Percentiles rank a stretch among this genome's conserved stretches.
These are phyloP conservation scores for Chaetoscypha palmicola DNA, from an alignment of 2,329 filamentous ascomycete genomes.

Conservation along the genomic window DNA sequence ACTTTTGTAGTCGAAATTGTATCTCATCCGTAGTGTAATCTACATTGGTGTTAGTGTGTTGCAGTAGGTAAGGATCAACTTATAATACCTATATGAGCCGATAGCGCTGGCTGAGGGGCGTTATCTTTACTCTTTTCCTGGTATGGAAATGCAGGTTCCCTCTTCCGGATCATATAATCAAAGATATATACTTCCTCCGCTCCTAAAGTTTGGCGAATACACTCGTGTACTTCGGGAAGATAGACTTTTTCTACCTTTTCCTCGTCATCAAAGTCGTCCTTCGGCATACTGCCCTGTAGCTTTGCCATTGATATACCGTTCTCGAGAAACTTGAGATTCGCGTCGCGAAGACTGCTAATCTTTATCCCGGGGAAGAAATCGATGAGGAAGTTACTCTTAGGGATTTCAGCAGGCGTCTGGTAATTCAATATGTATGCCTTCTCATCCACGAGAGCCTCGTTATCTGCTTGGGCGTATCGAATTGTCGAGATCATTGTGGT, in stretches of 20 bases:
- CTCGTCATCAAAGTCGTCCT: slow-evolving; percentile 1
- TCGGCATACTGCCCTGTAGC: neutral
- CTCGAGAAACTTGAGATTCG: neutral
- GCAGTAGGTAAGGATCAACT: neutral
- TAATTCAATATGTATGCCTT: slow-evolving; percentile 2
- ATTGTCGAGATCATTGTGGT: neutral
- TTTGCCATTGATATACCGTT: neutral
- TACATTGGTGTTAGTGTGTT: neutral
- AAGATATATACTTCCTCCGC: neutral
- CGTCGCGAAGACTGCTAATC: neutral
- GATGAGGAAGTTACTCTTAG: neutral
- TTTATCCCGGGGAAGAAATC: neutral
- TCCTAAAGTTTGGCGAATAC: neutral
- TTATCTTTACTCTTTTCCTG: neutral
- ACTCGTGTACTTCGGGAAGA: neutral
- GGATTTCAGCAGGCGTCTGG: neutral
- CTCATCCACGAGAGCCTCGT: neutral
- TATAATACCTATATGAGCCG: neutral
- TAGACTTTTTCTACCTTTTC: neutral
- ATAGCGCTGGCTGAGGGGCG: neutral
- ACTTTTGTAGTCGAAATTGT: neutral
- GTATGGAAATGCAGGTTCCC: neutral
- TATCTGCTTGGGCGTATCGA: neutral
- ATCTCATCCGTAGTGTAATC: neutral
- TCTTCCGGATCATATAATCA: neutral